A percentile compares a stretch with the other conserved stretches of the same genome.
Conservation (phyloP, 371 early-diverging fungal genomes). For the Lichtheimia hyalospora region DNA sequence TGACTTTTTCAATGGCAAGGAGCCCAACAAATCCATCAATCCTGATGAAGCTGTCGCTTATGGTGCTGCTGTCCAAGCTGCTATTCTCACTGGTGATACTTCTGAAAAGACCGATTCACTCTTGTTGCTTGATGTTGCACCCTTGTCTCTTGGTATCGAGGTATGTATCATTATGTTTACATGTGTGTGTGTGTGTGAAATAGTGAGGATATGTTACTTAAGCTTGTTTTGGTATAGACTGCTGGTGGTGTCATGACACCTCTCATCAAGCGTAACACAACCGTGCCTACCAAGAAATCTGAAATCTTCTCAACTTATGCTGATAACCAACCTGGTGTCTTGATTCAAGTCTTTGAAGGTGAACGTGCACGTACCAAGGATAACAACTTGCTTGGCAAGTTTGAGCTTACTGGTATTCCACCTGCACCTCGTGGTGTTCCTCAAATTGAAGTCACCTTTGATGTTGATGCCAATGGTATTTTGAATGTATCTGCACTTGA, state of each 20-base stretch:
- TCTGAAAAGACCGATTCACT: constrained; percentile 91
- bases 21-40: constrained; percentile 97
- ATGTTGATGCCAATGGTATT: constrained; percentile 98
- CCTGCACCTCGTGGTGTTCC: constrained; percentile 98
- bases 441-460: constrained; percentile 98
- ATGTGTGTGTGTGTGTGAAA: too few relatives aligned
- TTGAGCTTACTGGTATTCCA: constrained; percentile 95
- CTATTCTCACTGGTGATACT: constrained; percentile 88
- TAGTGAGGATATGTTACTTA: constrained; percentile 29
- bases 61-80: constrained; percentile 98
- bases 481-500: constrained; percentile 96
- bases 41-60: constrained; percentile 99
- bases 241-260: constrained; percentile 98
- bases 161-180: constrained; percentile 71
- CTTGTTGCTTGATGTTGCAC: constrained; percentile 87
- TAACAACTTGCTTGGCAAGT: constrained; percentile 96
- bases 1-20: constrained; percentile 98
- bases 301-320: constrained; percentile 97
- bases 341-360: constrained; percentile 98
- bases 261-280: constrained; percentile 96
- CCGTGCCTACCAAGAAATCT: constrained; percentile 96
- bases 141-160: constrained; percentile 92
- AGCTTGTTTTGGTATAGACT: constrained; percentile 55
- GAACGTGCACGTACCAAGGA: constrained; percentile 96
- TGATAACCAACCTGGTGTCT: constrained; percentile 98